Conservation (phyloP, 2,329 filamentous ascomycete genomes). For the Colletotrichum truncatum region DNA sequence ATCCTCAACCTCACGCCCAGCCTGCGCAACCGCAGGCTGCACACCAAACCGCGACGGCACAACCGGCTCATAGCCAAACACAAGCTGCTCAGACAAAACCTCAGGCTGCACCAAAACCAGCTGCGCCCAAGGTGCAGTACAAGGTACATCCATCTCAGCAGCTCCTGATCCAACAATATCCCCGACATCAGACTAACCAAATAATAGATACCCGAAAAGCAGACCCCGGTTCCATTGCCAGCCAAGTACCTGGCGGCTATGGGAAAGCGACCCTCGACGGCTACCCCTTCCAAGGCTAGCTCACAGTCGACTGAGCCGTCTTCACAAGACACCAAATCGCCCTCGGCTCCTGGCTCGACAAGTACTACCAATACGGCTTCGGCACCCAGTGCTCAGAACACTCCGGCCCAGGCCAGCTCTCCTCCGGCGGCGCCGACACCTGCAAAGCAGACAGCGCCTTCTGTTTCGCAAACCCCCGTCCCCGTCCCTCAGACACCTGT, state of each 20-base stretch:
- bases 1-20: conserved; percentile 5
- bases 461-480: conserved; percentile 2
- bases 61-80: not conserved
- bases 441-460: not conserved
- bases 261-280: conserved; percentile 38
- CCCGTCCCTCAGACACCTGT: not conserved
- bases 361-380: not conserved
- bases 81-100: conserved; percentile 4
- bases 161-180: too few relatives aligned
- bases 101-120: conserved; percentile 11
- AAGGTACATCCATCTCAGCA: conserved; percentile 35
- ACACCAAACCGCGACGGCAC: not conserved
- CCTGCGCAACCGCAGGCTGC: conserved; percentile 29
- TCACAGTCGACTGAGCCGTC: not conserved
- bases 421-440: not conserved
- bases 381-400: not conserved
- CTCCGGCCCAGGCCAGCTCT: not conserved
- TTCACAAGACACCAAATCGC: not conserved
- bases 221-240: conserved; percentile 55
- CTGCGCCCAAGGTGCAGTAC: conserved; percentile 31
- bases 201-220: conserved; percentile 46
- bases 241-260: conserved; percentile 54
- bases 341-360: not conserved
- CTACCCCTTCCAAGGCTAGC: conserved; percentile 25
- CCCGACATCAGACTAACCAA: conserved; percentile 33